Evolutionary conservation across 2,329 filamentous ascomycete genomes (phyloP), one percentile per base, ranked within the genome.

Genomic region (Pseudogymnoascus destructans): DNA sequence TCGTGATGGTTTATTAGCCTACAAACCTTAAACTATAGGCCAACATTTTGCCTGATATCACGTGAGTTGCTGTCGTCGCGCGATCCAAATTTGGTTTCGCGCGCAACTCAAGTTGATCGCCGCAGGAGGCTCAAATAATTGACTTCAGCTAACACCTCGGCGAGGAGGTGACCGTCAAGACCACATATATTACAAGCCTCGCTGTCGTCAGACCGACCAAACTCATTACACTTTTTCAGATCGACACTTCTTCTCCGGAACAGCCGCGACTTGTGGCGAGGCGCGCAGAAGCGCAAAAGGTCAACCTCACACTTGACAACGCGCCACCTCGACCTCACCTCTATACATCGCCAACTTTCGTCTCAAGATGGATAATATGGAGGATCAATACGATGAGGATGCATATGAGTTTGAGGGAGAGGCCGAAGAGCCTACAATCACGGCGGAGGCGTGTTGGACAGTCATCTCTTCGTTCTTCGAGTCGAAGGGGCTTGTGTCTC

Each of bases 391-490:
- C 66, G 78, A 79, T 57, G 75, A 80, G 66, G 78, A 81, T 59
- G 77, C 80, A 57, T 88, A 89, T 69, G 85, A 85, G 61, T 81
- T 84, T 64, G 80, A 80, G 63, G 81, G 83, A 63, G 82, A 79
- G 60, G 83, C 86, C 62, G 84, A 86, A 62, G 81, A 84, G 62
- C 75, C 79, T 61, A 77, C 77, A 65, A 95, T 97, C 74, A 95
- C 91, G 23, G 89, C 91, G 61, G 93, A 97, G 76, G 95, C 98
- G 74, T 96, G 90, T 77, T 98, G 95, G 93, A 87, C 87, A 64
- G 92, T 97, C 68, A 97, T 98, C 70, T 90, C 88, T 59, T 87
- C 93, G 8, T 97, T 96, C 77, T 98, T 98, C 75, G 89, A 96
- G 66, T 81, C 84, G 62, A 98, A 97, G 74, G 92, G 93, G 67